phyloP scores from a whole-genome alignment of 495 filamentous ascomycete species.

The Penicillium salamii region DNA sequence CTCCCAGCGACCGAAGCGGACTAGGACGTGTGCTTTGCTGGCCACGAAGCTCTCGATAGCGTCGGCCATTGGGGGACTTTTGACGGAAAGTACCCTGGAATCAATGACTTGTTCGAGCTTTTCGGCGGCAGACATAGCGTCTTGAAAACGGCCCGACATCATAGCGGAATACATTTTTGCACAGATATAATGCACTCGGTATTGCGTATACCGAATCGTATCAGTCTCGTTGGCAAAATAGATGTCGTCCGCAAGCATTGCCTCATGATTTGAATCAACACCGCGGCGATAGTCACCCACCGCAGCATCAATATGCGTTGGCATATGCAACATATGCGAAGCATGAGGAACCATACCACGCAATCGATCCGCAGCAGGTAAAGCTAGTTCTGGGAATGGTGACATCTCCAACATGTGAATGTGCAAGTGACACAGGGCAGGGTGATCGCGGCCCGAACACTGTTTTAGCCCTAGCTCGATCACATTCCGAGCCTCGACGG shows the following conservation, averaged over 20 bases:
- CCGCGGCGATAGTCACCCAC: background rate
- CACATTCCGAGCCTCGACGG: background rate
- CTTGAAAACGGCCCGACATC: background rate
- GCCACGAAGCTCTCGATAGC: background rate
- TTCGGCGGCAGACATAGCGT: background rate
- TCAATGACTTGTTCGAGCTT: background rate
- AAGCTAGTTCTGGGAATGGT: background rate
- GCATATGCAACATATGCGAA: background rate
- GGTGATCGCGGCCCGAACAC: background rate
- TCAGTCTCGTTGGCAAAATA: background rate
- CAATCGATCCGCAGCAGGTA: background rate
- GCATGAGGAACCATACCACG: background rate
- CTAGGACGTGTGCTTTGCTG: background rate
- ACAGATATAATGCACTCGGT: constrained; percentile 1
- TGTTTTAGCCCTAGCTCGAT: background rate
- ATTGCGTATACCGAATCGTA: background rate
- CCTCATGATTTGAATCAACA: background rate
- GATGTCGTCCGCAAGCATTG: background rate
- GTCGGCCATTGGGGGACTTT: background rate
- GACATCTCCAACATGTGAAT: constrained; percentile 3
- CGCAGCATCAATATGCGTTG: background rate
- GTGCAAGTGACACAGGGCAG: background rate
- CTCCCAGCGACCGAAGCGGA: constrained; percentile 1
- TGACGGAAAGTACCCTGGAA: background rate
- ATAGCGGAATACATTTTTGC: constrained; percentile 3